Evolutionary conservation across 2,329 filamentous ascomycete species (phyloP).

Genomic region (Triangularia setosa): DNA sequence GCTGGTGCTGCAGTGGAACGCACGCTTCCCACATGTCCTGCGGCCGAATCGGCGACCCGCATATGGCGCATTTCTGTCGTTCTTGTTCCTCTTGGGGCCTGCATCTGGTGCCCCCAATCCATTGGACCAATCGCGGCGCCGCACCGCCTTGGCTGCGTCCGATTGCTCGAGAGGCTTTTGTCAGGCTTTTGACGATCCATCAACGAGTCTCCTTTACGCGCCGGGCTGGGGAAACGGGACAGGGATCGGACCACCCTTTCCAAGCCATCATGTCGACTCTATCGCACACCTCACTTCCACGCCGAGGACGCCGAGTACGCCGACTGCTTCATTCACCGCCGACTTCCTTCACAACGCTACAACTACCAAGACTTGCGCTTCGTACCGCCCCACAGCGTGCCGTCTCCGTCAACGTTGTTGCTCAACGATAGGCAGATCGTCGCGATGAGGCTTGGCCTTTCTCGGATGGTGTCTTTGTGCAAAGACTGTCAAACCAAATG

Average conservation of each 20-base stretch:
- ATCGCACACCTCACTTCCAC: conserved; percentile 17
- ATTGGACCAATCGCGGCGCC: conserved; percentile 23
- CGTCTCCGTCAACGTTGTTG: conserved; percentile 16
- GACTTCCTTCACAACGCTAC: not conserved
- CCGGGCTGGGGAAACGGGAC: conserved; percentile 38
- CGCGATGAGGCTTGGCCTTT: conserved; percentile 20
- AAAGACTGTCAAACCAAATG: conserved; percentile 5
- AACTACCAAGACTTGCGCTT: conserved; percentile 24
- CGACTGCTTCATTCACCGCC: conserved; percentile 1
- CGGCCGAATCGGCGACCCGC: conserved; percentile 34
- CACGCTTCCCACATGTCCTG: conserved; percentile 26
- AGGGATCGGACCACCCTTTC: conserved; percentile 33
- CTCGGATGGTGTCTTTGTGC: conserved; percentile 14
- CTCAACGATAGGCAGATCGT: conserved; percentile 13
- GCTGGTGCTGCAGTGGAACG: conserved; percentile 30
- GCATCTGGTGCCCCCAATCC: conserved; percentile 20
- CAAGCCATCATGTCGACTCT: conserved; percentile 8
- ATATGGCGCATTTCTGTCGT: conserved; percentile 16
- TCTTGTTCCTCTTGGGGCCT: conserved; percentile 10
- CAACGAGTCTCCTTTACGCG: conserved; percentile 51
- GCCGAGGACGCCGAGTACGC: conserved; percentile 10
- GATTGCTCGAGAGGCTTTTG: conserved; percentile 44
- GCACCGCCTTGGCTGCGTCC: conserved; percentile 37
- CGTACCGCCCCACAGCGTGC: conserved; percentile 35
- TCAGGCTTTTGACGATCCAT: conserved; percentile 42